A percentile compares a stretch with the other conserved stretches of the same genome.
These are phyloP conservation scores for Geotrichum fermentans DNA, from an alignment of 1,139 yeast species.

Conservation along the genomic window DNA sequence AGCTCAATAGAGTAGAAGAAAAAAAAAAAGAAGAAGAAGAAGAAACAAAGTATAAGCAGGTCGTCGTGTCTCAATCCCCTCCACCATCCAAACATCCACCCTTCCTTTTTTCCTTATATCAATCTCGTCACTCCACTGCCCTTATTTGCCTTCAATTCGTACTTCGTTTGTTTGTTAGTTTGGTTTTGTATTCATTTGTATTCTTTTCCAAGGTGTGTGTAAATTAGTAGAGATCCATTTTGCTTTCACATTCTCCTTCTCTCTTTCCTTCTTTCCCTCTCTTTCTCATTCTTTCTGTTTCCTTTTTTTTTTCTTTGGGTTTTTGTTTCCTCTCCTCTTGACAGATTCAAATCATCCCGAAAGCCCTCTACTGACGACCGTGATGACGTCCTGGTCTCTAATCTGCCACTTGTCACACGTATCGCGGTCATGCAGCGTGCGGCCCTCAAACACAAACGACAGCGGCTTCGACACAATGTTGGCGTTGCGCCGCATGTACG, in stretches of 20 bases:
- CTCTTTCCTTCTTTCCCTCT: neutral
- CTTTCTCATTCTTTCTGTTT: neutral
- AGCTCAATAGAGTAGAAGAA: neutral
- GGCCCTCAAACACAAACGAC: slow-evolving; percentile 12
- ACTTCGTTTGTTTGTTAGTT: no score
- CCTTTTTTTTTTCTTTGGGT: neutral
- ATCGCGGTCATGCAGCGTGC: slow-evolving; percentile 16
- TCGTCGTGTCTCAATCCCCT: no score
- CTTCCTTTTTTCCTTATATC: no score
- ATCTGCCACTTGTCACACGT: slow-evolving; percentile 8
- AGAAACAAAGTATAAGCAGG: no score
- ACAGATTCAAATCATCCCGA: slow-evolving; percentile 7
- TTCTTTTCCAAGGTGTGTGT: no score
- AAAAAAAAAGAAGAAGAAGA: neutral
- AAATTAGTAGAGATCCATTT: neutral
- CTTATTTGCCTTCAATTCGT: no score
- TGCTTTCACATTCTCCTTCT: neutral
- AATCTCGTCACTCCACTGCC: no score
- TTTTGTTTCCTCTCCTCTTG: neutral
- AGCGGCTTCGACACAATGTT: slow-evolving; percentile 9
- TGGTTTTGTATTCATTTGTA: no score
- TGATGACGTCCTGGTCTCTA: slow-evolving; percentile 5
- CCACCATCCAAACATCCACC: no score
- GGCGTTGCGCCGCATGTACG: slow-evolving; percentile 13
- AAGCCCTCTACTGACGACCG: slow-evolving; percentile 12